Evolutionary conservation across 1,284 basidiomycete species (phyloP).

Genomic region (Hemileia vastatrix): DNA sequence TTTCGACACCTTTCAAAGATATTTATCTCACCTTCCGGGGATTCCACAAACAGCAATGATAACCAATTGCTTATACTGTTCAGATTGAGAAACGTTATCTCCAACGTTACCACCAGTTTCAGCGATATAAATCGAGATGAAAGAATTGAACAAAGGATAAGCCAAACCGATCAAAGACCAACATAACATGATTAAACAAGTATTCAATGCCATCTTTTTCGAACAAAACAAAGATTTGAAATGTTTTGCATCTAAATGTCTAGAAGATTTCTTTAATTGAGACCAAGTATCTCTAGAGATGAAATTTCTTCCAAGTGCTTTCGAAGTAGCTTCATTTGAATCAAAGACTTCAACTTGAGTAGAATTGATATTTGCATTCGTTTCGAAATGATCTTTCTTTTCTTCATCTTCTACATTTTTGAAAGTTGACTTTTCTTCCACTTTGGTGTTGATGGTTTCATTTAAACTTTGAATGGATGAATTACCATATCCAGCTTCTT

Average conservation of each 20-base stretch:
- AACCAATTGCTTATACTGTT: slow-evolving; percentile 57
- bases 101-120: too few relatives aligned
- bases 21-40: too few relatives aligned
- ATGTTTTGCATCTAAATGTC: slow-evolving; percentile 46
- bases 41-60: slow-evolving; percentile 59
- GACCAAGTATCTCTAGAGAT: too few relatives aligned
- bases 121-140: slow-evolving; percentile 55
- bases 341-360: too few relatives aligned
- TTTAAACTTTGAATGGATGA: background rate
- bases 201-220: slow-evolving; percentile 55
- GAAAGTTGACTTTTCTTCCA: background rate
- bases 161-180: slow-evolving; percentile 65
- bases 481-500: background rate
- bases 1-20: too few relatives aligned
- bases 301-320: too few relatives aligned
- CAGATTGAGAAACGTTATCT: slow-evolving; percentile 18
- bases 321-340: too few relatives aligned
- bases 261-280: too few relatives aligned
- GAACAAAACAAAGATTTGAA: slow-evolving; percentile 57
- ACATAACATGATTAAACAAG: slow-evolving; percentile 53
- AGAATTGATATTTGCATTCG: too few relatives aligned
- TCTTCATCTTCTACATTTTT: slow-evolving; percentile 17
- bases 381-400: too few relatives aligned
- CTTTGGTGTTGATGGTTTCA: background rate
- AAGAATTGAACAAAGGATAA: slow-evolving; percentile 62